Base-by-base conservation (phyloP, 2,329 filamentous ascomycete genomes). In the Phaeosphaeria sp. region DNA sequence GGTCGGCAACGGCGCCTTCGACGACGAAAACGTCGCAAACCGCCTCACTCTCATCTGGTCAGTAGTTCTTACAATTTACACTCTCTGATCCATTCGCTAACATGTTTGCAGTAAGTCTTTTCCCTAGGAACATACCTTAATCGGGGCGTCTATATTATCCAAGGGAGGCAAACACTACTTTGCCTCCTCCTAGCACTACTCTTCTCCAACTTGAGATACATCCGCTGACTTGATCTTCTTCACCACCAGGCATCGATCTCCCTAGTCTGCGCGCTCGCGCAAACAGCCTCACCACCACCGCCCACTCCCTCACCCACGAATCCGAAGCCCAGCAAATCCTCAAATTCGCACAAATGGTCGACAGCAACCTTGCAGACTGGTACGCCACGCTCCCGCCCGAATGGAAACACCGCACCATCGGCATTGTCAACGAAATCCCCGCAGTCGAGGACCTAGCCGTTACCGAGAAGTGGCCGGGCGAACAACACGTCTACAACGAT, bases 401-500 rank as follows among this genome's bases (percentile, higher is more conserved):
- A 44, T 79, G 77, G 76, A 69, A 70, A 21, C 68, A 74, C 51
- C 61, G 61, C 10, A 75, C 72, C 9, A 69, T 78, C 23, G 68
- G 68, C 46, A 62, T 77, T 22, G 59, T 70, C 7, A 67, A 63
- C 23, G 64, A 69, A 1, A 57, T 68, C 1, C 66, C 72, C 1
- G 47, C 52, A 7, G 44, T 55, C 4, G 71, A 73, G 2, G 71
- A 78, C 20, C 52, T 76, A 2, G 57, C 66, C 2, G 60, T 63
- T 3, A 68, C 75, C 1, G 66, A 70, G 13, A 59, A 72, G 18
- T 79, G 77, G 77, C 66, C 68, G 2, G 78, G 78, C 9, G 75
- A 77, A 25, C 71, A 78, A 49, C 76, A 79, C 50, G 68, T 73
- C 1, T 79, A 79, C 57, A 69, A 75, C 17, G 77, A 79, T 50